phyloP scores from a whole-genome alignment of 495 filamentous ascomycete species.

The Sphaerosporella brunnea region DNA sequence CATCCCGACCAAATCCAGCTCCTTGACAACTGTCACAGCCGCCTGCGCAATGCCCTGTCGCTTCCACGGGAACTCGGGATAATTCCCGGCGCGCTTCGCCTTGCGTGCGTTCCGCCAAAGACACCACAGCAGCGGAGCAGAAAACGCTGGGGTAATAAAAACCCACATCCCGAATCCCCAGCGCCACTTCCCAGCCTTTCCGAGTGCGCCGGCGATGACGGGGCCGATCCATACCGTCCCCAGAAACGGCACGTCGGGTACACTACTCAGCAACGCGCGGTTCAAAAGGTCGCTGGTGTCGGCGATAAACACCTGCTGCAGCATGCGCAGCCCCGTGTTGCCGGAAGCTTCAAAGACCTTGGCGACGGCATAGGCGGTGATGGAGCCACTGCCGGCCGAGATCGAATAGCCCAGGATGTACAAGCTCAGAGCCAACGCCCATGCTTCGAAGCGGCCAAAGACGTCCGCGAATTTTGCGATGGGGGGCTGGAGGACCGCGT shows the following conservation, averaged over 20 bases:
- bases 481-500: slow-evolving; percentile 46
- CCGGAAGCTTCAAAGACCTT: slow-evolving; percentile 55
- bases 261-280: slow-evolving; percentile 40
- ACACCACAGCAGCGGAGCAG: slow-evolving; percentile 32
- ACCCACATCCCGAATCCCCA: slow-evolving; percentile 26
- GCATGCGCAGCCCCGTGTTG: slow-evolving; percentile 43
- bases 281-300: slow-evolving; percentile 52
- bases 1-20: slow-evolving; percentile 41
- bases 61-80: slow-evolving; percentile 30
- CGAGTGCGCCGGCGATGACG: slow-evolving; percentile 31
- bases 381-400: slow-evolving; percentile 45
- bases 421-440: slow-evolving; percentile 36
- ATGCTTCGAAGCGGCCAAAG: slow-evolving; percentile 49
- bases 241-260: slow-evolving; percentile 45
- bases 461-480: slow-evolving; percentile 55
- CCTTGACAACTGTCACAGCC: slow-evolving; percentile 35
- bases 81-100: slow-evolving; percentile 29
- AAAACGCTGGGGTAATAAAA: slow-evolving; percentile 30
- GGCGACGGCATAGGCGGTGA: slow-evolving; percentile 47
- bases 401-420: slow-evolving; percentile 46
- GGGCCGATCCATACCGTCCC: slow-evolving; percentile 48
- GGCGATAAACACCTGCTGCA: slow-evolving; percentile 55
- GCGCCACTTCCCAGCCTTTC: slow-evolving; percentile 27
- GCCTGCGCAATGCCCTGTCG: slow-evolving; percentile 30
- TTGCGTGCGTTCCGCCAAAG: not conserved